phyloP scores from a whole-genome alignment of 1,284 basidiomycete species.

The Stereum hirsutum region DNA sequence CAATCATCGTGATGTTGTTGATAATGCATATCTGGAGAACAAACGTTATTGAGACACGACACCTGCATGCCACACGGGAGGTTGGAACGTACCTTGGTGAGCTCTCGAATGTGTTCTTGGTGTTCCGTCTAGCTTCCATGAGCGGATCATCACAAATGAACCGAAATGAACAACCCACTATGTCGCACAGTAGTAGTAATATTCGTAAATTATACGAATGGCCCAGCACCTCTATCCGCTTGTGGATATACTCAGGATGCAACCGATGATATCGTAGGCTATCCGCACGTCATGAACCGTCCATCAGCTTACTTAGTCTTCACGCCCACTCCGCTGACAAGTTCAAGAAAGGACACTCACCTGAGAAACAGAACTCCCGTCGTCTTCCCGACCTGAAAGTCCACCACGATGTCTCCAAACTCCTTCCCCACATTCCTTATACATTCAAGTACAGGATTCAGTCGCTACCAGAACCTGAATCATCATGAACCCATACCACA shows the following conservation, averaged over 20 bases:
- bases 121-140: slow-evolving; percentile 65
- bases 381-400: slow-evolving; percentile 94
- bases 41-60: slow-evolving; percentile 3
- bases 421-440: slow-evolving; percentile 90
- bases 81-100: slow-evolving; percentile 62
- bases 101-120: slow-evolving; percentile 82
- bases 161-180: slow-evolving; percentile 45
- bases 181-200: slow-evolving; percentile 88
- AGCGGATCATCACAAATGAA: neutral
- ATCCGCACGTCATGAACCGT: neutral
- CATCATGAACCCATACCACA: neutral
- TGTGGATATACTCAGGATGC: slow-evolving; percentile 95
- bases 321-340: neutral
- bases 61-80: neutral
- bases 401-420: slow-evolving; percentile 88
- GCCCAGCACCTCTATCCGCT: slow-evolving; percentile 81
- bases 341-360: slow-evolving; percentile 27
- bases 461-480: slow-evolving; percentile 40
- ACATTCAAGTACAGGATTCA: slow-evolving; percentile 81
- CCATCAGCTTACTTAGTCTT: neutral
- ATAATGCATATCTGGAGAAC: slow-evolving; percentile 69
- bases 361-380: slow-evolving; percentile 90
- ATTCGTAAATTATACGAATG: slow-evolving; percentile 79
- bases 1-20: slow-evolving; percentile 88
- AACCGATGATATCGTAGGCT: slow-evolving; percentile 93